A percentile compares a stretch with the other conserved stretches of the same genome.
Conservation (phyloP, 805 yeast species). For the Candida peoriensis region DNA sequence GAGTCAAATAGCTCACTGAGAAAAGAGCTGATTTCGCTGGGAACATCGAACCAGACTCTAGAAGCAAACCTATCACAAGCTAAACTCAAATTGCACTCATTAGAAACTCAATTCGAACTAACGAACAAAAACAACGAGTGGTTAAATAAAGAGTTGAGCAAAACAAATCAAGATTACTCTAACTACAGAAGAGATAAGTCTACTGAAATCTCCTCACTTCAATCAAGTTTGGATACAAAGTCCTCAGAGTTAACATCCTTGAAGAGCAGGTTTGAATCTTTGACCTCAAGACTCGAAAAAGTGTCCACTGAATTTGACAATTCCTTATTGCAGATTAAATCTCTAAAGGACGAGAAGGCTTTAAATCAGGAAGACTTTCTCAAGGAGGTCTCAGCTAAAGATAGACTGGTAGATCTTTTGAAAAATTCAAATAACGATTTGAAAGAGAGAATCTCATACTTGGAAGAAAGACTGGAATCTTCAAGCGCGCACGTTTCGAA, state of each 20-base stretch:
- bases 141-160: conserved; percentile 34
- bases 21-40: conserved; percentile 34
- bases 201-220: conserved; percentile 21
- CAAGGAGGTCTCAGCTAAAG: conserved; percentile 57
- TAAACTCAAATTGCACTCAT: conserved; percentile 31
- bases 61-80: conserved; percentile 25
- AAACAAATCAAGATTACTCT: conserved; percentile 27
- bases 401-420: conserved; percentile 52
- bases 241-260: conserved; percentile 27
- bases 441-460: conserved; percentile 43
- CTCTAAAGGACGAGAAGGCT: conserved; percentile 39
- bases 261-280: conserved; percentile 23
- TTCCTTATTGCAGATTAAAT: conserved; percentile 39
- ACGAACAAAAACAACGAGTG: conserved; percentile 35
- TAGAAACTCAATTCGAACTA: conserved; percentile 38
- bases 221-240: conserved; percentile 25
- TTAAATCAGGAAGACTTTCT: conserved; percentile 44
- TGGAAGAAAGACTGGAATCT: conserved; percentile 37
- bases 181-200: conserved; percentile 24
- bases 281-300: conserved; percentile 32
- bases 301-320: conserved; percentile 36
- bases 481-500: conserved; percentile 26
- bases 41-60: conserved; percentile 28
- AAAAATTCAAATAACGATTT: conserved; percentile 50
- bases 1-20: conserved; percentile 33